Conservation (phyloP, 495 filamentous ascomycete genomes). For the Daldinia grandis region DNA sequence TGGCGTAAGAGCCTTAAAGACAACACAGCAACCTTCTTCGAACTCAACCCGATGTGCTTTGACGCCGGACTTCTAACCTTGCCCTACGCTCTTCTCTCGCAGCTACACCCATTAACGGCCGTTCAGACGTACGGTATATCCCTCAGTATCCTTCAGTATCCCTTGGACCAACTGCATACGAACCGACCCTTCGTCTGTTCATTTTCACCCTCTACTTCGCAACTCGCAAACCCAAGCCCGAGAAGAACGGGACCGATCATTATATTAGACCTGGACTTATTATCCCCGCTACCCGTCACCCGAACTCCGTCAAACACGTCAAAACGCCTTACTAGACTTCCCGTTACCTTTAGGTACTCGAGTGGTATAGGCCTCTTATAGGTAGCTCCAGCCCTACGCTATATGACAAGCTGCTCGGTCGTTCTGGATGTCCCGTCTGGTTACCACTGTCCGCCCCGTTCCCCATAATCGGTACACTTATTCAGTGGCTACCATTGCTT, state of each 20-base stretch:
- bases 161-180: slow-evolving; percentile 16
- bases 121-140: neutral
- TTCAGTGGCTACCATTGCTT: slow-evolving; percentile 32
- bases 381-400: slow-evolving; percentile 14
- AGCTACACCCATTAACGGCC: neutral
- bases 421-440: slow-evolving; percentile 30
- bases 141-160: neutral
- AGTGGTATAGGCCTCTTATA: slow-evolving; percentile 16
- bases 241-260: slow-evolving; percentile 24
- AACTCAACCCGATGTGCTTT: slow-evolving; percentile 14
- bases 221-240: neutral
- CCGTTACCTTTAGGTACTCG: slow-evolving; percentile 1
- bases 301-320: slow-evolving; percentile 28
- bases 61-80: slow-evolving; percentile 14
- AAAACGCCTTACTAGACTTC: slow-evolving; percentile 1
- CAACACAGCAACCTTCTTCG: slow-evolving; percentile 33
- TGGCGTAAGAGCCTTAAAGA: slow-evolving; percentile 41
- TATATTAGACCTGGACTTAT: slow-evolving; percentile 16
- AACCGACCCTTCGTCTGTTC: slow-evolving; percentile 15
- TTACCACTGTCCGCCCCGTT: slow-evolving; percentile 21
- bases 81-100: neutral
- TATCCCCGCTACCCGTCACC: slow-evolving; percentile 28
- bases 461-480: slow-evolving; percentile 27
- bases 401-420: slow-evolving; percentile 27
- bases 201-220: slow-evolving; percentile 9